Evolutionary conservation across 2,329 filamentous ascomycete genomes (phyloP).

Genomic region (Acrocalymma vagum): DNA sequence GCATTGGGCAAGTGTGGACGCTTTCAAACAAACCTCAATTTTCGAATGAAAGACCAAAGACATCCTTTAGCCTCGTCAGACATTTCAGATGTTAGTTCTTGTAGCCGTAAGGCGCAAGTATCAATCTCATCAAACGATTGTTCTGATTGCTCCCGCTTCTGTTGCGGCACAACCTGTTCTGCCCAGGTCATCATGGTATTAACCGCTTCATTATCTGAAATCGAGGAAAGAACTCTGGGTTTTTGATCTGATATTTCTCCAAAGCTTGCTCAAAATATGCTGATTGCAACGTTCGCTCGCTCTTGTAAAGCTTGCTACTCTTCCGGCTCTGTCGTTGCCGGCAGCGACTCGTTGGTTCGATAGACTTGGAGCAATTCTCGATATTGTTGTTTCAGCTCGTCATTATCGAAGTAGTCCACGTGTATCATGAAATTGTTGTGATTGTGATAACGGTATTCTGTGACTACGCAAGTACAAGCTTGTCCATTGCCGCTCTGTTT

Average conservation of each 20-base stretch:
- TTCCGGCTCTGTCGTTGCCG: constrained; percentile 21
- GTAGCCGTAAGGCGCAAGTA: constrained; percentile 47
- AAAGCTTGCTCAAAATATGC: constrained; percentile 27
- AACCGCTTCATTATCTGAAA: constrained; percentile 19
- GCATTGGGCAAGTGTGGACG: no score
- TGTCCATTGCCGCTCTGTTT: constrained; percentile 53
- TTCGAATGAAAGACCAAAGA: constrained; percentile 57
- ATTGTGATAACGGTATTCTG: constrained; percentile 55
- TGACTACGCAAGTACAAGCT: constrained; percentile 60
- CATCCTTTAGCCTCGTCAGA: constrained; percentile 12
- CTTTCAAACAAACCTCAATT: no score
- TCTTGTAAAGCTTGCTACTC: constrained; percentile 24
- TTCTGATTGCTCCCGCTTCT: background rate
- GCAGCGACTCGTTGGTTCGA: constrained; percentile 42
- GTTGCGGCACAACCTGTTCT: constrained; percentile 10
- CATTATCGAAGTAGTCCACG: constrained; percentile 27
- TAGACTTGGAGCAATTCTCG: constrained; percentile 48
- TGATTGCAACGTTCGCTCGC: constrained; percentile 40
- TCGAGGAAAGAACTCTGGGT: constrained; percentile 15
- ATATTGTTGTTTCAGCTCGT: constrained; percentile 41
- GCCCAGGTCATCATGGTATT: constrained; percentile 24
- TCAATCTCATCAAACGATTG: constrained; percentile 46
- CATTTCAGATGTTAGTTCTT: constrained; percentile 50
- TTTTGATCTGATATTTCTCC: constrained; percentile 7
- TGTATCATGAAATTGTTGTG: constrained; percentile 40